Conservation (phyloP, 208 protist species). For the Wallacemonas sp. region DNA sequence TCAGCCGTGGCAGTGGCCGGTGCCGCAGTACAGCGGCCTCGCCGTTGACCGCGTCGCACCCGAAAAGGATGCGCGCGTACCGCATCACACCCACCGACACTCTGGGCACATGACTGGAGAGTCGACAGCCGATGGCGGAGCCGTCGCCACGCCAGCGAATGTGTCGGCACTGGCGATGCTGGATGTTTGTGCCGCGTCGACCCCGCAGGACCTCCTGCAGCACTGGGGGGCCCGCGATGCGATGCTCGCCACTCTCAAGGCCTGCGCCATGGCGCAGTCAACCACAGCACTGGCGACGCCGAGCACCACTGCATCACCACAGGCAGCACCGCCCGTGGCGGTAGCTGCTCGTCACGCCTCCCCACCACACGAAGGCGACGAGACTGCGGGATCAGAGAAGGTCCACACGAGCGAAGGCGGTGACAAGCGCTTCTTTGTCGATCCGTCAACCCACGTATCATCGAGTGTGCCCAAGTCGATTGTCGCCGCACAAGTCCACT, state of each 20-base stretch:
- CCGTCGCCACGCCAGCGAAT: not conserved
- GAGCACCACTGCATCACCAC: not conserved
- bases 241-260: slow-evolving; percentile 13
- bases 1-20: slow-evolving; percentile 54
- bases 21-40: slow-evolving; percentile 30
- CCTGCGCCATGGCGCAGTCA: not conserved
- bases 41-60: slow-evolving; percentile 55
- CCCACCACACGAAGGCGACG: not conserved
- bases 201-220: slow-evolving; percentile 49
- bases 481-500: slow-evolving; percentile 40
- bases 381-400: not conserved
- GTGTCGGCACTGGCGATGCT: slow-evolving; percentile 14
- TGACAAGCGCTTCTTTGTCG: slow-evolving; percentile 14
- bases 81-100: not conserved
- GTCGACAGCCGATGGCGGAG: not conserved
- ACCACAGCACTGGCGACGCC: slow-evolving; percentile 5
- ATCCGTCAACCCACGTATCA: slow-evolving; percentile 12
- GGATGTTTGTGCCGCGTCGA: slow-evolving; percentile 59
- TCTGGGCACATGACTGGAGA: too few relatives aligned
- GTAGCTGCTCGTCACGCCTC: too few relatives aligned
- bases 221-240: slow-evolving; percentile 47
- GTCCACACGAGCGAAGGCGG: not conserved
- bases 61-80: slow-evolving; percentile 36
- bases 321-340: not conserved
- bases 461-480: slow-evolving; percentile 35